These are phyloP conservation scores for Sporothrix euskadiensis DNA, from an alignment of 2,329 filamentous ascomycete species.

Conservation along the genomic window DNA sequence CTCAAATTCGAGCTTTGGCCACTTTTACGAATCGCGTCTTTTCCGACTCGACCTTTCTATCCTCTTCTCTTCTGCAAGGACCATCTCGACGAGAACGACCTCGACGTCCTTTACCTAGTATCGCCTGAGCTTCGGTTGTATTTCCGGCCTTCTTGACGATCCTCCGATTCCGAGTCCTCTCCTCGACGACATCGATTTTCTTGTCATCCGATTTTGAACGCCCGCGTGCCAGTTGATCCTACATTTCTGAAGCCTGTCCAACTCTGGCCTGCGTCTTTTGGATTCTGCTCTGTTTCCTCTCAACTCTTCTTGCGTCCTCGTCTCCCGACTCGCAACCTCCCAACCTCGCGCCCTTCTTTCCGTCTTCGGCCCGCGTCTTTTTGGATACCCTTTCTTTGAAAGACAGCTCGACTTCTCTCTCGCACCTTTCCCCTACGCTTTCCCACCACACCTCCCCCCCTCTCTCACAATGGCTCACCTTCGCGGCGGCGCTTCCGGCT, in stretches of 20 bases:
- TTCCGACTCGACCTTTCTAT: background rate
- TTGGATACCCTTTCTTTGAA: constrained; percentile 2
- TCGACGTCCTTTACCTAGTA: background rate
- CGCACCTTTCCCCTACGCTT: background rate
- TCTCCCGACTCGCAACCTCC: background rate
- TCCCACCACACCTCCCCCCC: background rate
- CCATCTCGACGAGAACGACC: background rate
- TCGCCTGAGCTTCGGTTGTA: background rate
- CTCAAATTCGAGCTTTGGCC: background rate
- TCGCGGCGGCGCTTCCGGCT: constrained; percentile 65
- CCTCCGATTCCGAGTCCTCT: background rate
- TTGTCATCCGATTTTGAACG: background rate
- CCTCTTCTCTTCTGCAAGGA: background rate
- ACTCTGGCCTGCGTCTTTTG: too few species aligned
- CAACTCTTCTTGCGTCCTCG: background rate
- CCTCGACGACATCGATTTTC: background rate
- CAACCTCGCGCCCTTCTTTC: too few species aligned
- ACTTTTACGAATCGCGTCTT: background rate
- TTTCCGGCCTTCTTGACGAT: background rate
- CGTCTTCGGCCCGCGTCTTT: background rate
- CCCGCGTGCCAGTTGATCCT: background rate
- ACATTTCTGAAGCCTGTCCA: too few species aligned
- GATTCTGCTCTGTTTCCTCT: too few species aligned
- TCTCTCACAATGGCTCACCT: constrained; percentile 46
- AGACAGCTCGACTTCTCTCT: background rate